Conservation (phyloP, 768 basidiomycete species). For the Suillus alpinus region DNA sequence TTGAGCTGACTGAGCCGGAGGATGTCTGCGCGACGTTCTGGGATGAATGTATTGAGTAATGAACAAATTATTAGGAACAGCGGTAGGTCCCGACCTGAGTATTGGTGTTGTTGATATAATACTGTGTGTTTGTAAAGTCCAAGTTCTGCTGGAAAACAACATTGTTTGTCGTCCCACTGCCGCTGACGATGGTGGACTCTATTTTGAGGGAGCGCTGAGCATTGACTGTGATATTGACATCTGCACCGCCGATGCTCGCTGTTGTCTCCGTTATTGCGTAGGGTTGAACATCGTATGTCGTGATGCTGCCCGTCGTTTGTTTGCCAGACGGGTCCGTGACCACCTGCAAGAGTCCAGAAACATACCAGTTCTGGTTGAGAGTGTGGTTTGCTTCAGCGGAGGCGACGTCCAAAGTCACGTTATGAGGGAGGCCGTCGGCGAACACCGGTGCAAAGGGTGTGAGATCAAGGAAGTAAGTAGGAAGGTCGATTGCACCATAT, state of each 20-base stretch:
- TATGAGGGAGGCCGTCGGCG: constrained; percentile 66
- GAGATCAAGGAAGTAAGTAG: constrained; percentile 74
- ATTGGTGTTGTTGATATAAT: constrained; percentile 47
- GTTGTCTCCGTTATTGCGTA: constrained; percentile 52
- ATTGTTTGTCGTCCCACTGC: constrained; percentile 53
- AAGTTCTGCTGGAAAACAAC: constrained; percentile 65
- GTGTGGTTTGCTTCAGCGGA: constrained; percentile 65
- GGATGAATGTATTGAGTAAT: neutral
- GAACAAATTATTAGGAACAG: neutral
- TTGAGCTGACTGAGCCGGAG: constrained; percentile 44
- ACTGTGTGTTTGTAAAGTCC: constrained; percentile 60
- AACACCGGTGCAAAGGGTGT: constrained; percentile 75
- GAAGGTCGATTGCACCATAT: constrained; percentile 74
- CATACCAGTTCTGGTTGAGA: constrained; percentile 77
- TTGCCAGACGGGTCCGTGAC: constrained; percentile 58
- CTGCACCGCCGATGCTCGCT: constrained; percentile 41
- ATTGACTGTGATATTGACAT: constrained; percentile 61
- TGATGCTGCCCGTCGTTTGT: constrained; percentile 70
- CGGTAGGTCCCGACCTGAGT: constrained; percentile 28
- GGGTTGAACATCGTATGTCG: constrained; percentile 50
- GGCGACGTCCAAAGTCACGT: constrained; percentile 67
- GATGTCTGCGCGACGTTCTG: constrained; percentile 52
- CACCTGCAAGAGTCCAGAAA: constrained; percentile 69
- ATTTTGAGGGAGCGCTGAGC: constrained; percentile 58
- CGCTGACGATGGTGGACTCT: constrained; percentile 57